Base-by-base conservation (phyloP, 2,329 filamentous ascomycete genomes). In the Paecilomyces formosus region DNA sequence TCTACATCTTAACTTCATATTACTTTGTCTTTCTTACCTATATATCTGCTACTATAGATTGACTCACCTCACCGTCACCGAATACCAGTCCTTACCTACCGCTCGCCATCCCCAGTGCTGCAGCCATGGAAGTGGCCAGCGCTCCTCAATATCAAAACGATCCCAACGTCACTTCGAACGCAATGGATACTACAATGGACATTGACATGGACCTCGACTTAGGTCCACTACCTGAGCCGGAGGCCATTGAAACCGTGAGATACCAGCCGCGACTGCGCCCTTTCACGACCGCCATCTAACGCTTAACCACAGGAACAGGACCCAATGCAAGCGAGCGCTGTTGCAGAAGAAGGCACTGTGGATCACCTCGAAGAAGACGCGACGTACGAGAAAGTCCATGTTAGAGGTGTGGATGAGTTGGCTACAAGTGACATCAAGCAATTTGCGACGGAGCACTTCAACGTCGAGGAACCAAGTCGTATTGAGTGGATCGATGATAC, bases 401-500 rank as follows among this genome's bases (percentile, higher is more conserved):
- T 99, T 56, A 85, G 86, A 60, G 93, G 93, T 21, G 82, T 97
- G 3, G 88, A 96, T 68, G 85, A 88, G 51, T 79, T 97, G 70
- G 90, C 88, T 31, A 92, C 92, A 28, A 82, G 85, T 57, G 86
- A 96, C 63, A 88, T 97, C 66, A 87, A 88, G 65, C 79, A 82
- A 60, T 97, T 92, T 66, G 84, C 90, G 8, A 75, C 79, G 54
- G 82, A 89, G 62, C 84, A 94, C 72, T 91, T 83, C 67, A 76
- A 80, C 35, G 71, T 74, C 13, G 79, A 81, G 57, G 69, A 77
- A 56, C 79, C 86, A 58, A 78, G 83, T 58, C 82, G 84, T 61
- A 80, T 97, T 62, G 92, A 97, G 76, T 99, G 94, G 94, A 91
- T 99, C 64, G 90, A 97, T 72, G 94, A 99, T 73, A 87, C 85